Evolutionary conservation across 768 basidiomycete species (phyloP).

Genomic region (Tylopilus intermedius): DNA sequence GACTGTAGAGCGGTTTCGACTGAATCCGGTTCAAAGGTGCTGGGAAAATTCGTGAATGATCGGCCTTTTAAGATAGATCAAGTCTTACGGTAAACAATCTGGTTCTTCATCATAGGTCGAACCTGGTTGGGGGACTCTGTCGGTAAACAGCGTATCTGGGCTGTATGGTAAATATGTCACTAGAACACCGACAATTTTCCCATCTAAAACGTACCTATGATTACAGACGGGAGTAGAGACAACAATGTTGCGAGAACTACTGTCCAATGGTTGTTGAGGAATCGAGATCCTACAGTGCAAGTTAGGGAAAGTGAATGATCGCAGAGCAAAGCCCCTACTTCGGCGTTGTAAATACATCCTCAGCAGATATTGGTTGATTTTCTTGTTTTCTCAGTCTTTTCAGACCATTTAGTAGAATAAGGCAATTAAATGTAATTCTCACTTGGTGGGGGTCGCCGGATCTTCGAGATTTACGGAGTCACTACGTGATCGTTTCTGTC

Average conservation of each 20-base stretch:
- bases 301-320: not conserved
- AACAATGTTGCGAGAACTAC: not conserved
- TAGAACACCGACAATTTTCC: not conserved
- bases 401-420: not conserved
- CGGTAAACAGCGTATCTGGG: not conserved
- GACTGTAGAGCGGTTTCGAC: not conserved
- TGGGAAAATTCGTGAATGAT: not conserved
- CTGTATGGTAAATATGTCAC: constrained; percentile 8
- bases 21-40: constrained; percentile 15
- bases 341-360: constrained; percentile 9
- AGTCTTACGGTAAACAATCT: constrained; percentile 18
- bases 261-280: not conserved
- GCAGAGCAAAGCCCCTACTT: not conserved
- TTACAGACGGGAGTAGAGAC: not conserved
- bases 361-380: not conserved
- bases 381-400: constrained; percentile 8
- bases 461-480: constrained; percentile 12
- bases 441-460: constrained; percentile 21
- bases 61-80: not conserved
- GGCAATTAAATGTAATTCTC: not conserved
- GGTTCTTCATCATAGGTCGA: constrained; percentile 10
- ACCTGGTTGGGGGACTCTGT: not conserved
- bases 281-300: not conserved
- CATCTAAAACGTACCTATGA: constrained; percentile 8
- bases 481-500: constrained; percentile 24